Base-by-base conservation (phyloP, 2,329 filamentous ascomycete species). In the Fusarium xylarioides region DNA sequence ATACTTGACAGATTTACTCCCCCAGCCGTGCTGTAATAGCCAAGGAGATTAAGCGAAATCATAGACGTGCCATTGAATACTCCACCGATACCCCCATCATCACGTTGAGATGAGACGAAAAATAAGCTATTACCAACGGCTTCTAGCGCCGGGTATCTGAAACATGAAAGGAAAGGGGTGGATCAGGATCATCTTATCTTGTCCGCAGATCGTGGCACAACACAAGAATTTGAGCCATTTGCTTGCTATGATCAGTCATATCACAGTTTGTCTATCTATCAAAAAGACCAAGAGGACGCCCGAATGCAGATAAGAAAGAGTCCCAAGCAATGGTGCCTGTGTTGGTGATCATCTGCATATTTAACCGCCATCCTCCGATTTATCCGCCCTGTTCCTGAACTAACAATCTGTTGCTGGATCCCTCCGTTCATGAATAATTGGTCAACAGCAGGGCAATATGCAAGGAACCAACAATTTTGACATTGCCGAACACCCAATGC, bases 131-230 rank as follows among this genome's bases (percentile, higher is more conserved):
- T 2, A 38, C 49, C 18, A 64, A 69, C 50, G 47, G 30, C 18
- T 34, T 16, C 60, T 65, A 70, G 70, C 70, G 70, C 60, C 70
- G 70, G 47, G 66, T 59, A 73, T 73, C 66, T 73, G 70, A 73
- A 74, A 74, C 70, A 21, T 42, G 44, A 43, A 66, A 60, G 35
- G 44, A 43, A 66, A 57, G 35, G 44, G 32, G 46, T 28, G 40
- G 38, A 47, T 47, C 44, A 47, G 35, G 61, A 67, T 71, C 66
- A 63, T 66, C 60, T 54, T 23, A 28, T 46, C 30, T 35, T n/a
- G 23, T 28, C 28, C 19, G n/a, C 38, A 61, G 47, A 70, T 70
- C 53, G 46, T 49, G 58, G 53, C 9, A 21, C 28, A 37, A 34
- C 58, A 30, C 37, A 32, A 44, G 23, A 28, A 64, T 12, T 9